These are phyloP conservation scores for Amanita jacksonii DNA, from an alignment of 768 basidiomycete genomes.

Conservation along the genomic window DNA sequence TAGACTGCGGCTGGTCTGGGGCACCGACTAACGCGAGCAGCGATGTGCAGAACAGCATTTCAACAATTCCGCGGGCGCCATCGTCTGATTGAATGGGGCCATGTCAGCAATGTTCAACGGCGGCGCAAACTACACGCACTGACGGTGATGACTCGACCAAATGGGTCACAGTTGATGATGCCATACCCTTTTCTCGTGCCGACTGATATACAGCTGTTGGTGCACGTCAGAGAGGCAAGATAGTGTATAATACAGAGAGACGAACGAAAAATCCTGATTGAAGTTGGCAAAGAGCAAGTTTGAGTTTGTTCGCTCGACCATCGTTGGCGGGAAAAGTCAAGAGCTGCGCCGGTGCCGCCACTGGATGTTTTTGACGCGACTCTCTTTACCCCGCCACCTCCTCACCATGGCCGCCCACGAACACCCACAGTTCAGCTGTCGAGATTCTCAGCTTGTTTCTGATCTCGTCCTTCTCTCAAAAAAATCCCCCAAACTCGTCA, in stretches of 20 bases:
- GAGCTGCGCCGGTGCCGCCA: too few species aligned
- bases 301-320: constrained; percentile 32
- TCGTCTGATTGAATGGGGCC: constrained; percentile 47
- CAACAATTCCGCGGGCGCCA: constrained; percentile 91
- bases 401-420: background rate
- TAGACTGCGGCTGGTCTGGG: constrained; percentile 83
- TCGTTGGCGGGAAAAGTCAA: constrained; percentile 10
- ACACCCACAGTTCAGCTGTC: constrained; percentile 3
- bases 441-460: constrained; percentile 53
- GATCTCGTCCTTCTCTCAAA: constrained; percentile 43
- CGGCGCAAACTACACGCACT: constrained; percentile 46
- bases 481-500: constrained; percentile 55
- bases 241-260: constrained; percentile 11
- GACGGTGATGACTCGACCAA: constrained; percentile 90
- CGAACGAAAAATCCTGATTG: constrained; percentile 95
- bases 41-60: constrained; percentile 99
- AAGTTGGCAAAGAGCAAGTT: constrained; percentile 85
- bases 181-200: constrained; percentile 94
- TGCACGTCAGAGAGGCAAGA: background rate
- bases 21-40: constrained; percentile 95
- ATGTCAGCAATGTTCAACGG: background rate
- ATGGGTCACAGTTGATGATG: constrained; percentile 97
- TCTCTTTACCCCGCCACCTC: background rate
- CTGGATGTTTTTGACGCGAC: background rate
- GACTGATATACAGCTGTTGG: constrained; percentile 74